Evolutionary conservation across 495 filamentous ascomycete species (phyloP).

Genomic region (Beverwykella pulmonaria): DNA sequence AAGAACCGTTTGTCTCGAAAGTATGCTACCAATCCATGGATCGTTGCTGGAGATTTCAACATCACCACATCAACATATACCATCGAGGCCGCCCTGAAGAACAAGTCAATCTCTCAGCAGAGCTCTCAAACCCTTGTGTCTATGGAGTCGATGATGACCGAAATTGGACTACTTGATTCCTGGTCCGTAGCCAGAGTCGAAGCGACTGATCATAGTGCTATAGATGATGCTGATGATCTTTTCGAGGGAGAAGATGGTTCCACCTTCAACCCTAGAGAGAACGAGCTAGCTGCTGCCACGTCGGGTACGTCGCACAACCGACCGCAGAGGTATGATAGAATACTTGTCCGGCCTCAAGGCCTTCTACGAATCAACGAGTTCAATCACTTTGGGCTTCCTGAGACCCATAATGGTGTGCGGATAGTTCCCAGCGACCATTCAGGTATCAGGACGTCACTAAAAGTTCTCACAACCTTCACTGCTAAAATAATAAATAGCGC

Average conservation of each 20-base stretch:
- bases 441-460: slow-evolving; percentile 54
- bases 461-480: slow-evolving; percentile 13
- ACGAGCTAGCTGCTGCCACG: slow-evolving; percentile 53
- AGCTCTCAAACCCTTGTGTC: slow-evolving; percentile 41
- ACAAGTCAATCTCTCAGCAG: slow-evolving; percentile 49
- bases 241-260: slow-evolving; percentile 58
- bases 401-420: slow-evolving; percentile 16
- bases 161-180: slow-evolving; percentile 49
- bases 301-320: slow-evolving; percentile 49
- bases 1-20: slow-evolving; percentile 46
- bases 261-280: slow-evolving; percentile 58
- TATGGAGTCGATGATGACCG: slow-evolving; percentile 45
- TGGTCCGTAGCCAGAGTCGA: slow-evolving; percentile 48
- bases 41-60: slow-evolving; percentile 64
- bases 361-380: slow-evolving; percentile 47
- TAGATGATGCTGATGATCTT: slow-evolving; percentile 39
- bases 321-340: slow-evolving; percentile 63
- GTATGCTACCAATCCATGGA: slow-evolving; percentile 50
- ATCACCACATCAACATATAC: slow-evolving; percentile 55
- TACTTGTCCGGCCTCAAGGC: slow-evolving; percentile 51
- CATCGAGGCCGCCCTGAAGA: slow-evolving; percentile 53
- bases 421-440: slow-evolving; percentile 60
- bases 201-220: slow-evolving; percentile 25
- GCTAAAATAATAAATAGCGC: background rate
- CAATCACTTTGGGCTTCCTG: slow-evolving; percentile 54